These are phyloP conservation scores for Verticillium nubilum DNA, from an alignment of 2,329 filamentous ascomycete species.

Conservation along the genomic window DNA sequence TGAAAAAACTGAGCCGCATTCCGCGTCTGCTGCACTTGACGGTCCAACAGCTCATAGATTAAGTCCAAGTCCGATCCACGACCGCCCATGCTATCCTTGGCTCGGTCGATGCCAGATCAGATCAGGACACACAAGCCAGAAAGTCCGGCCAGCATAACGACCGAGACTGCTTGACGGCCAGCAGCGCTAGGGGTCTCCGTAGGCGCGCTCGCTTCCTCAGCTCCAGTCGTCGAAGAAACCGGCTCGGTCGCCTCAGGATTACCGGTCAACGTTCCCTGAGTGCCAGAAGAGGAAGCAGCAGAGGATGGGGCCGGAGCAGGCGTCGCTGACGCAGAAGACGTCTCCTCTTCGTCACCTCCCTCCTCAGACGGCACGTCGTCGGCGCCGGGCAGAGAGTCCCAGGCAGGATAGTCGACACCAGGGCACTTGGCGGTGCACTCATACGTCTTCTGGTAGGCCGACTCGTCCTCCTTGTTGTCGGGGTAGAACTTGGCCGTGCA, in stretches of 20 bases:
- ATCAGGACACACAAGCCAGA: background rate
- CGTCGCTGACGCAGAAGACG: background rate
- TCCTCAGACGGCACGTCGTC: background rate
- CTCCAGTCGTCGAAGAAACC: background rate
- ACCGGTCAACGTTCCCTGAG: background rate
- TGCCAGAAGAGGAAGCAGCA: background rate
- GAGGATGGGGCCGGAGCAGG: background rate
- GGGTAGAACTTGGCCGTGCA: slow-evolving; percentile 7
- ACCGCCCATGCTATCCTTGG: too few species aligned
- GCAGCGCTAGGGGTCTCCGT: background rate
- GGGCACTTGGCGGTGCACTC: slow-evolving; percentile 1
- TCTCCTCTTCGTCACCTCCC: background rate
- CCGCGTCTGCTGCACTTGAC: too few species aligned
- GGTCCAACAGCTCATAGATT: too few species aligned
- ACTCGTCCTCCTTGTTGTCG: background rate
- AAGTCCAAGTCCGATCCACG: too few species aligned
- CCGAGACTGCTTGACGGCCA: background rate
- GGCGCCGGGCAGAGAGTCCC: background rate
- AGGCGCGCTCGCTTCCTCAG: background rate
- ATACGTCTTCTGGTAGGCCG: slow-evolving; percentile 1
- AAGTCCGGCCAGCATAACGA: background rate
- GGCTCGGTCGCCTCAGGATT: background rate
- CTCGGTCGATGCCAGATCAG: background rate
- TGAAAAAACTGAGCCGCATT: too few species aligned
- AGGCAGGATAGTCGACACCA: slow-evolving; percentile 1